A percentile compares a stretch with the other conserved stretches of the same genome.
Evolutionary conservation across 192 early-diverging fungal species (phyloP).

Genomic region (Mortierella hygrophila): DNA sequence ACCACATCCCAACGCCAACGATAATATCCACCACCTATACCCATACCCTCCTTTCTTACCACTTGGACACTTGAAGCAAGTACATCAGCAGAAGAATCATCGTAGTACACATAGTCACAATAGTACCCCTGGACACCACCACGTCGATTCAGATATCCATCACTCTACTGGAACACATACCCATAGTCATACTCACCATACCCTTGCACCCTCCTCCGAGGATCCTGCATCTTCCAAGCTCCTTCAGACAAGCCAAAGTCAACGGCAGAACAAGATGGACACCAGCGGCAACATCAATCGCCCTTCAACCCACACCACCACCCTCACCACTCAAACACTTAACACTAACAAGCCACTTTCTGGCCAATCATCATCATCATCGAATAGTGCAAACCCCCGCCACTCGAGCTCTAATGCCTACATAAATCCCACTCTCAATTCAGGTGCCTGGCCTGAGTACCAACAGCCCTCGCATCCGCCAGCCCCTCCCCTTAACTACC

Average conservation of each 20-base stretch:
- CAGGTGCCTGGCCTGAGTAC: conserved; percentile 27
- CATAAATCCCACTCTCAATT: neutral
- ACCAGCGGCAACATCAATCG: neutral
- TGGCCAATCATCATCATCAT: conserved; percentile 8
- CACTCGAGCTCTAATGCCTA: neutral
- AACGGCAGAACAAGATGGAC: conserved; percentile 5
- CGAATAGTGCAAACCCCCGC: conserved; percentile 17
- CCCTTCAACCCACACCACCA: neutral
- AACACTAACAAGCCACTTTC: conserved; percentile 27
- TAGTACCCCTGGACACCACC: neutral
- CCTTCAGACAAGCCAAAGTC: neutral
- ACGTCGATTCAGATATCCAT: neutral
- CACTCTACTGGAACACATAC: neutral
- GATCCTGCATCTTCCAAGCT: neutral
- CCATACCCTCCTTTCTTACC: neutral
- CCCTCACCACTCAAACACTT: neutral
- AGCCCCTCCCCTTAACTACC: conserved; percentile 21
- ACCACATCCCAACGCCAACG: neutral
- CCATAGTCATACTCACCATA: neutral
- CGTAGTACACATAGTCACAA: neutral
- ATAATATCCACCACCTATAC: neutral
- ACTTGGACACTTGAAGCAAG: neutral
- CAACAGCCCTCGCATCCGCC: conserved; percentile 16
- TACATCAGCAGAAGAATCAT: neutral
- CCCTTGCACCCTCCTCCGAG: neutral